Conservation (phyloP, 768 basidiomycete genomes). For the Mycena sanguinolenta region DNA sequence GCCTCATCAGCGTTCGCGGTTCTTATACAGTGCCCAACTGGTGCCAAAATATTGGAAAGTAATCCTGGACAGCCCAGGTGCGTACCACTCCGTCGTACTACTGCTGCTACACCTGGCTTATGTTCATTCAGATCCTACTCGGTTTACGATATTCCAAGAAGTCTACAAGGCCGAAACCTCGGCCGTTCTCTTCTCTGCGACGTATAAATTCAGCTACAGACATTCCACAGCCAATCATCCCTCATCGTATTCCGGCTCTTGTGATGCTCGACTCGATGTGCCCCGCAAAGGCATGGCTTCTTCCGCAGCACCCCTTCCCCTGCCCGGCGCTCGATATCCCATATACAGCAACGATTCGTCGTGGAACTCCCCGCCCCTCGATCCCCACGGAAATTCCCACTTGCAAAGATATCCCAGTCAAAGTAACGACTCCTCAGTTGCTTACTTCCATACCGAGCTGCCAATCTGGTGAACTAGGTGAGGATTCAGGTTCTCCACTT, state of each 20-base stretch:
- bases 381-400: slow-evolving; percentile 1
- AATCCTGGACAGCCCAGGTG: slow-evolving; percentile 68
- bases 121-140: slow-evolving; percentile 68
- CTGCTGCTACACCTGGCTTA: slow-evolving; percentile 36
- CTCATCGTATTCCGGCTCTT: background rate
- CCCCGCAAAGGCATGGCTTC: background rate
- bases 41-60: slow-evolving; percentile 76
- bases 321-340: background rate
- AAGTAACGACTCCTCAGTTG: background rate
- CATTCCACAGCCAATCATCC: background rate
- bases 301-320: background rate
- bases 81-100: background rate
- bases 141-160: slow-evolving; percentile 76
- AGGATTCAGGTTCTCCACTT: too few species aligned
- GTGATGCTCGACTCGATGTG: background rate
- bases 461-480: background rate
- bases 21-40: slow-evolving; percentile 71
- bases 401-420: slow-evolving; percentile 21
- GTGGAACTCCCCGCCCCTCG: background rate
- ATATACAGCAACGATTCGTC: background rate
- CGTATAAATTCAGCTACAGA: slow-evolving; percentile 67
- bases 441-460: background rate
- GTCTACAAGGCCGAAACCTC: slow-evolving; percentile 57
- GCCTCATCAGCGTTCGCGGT: slow-evolving; percentile 41
- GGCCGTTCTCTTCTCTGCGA: slow-evolving; percentile 65